A percentile compares a stretch with the other conserved stretches of the same genome.
Conservation (phyloP, 257 asterid species). For the Euphrasia confusa region DNA sequence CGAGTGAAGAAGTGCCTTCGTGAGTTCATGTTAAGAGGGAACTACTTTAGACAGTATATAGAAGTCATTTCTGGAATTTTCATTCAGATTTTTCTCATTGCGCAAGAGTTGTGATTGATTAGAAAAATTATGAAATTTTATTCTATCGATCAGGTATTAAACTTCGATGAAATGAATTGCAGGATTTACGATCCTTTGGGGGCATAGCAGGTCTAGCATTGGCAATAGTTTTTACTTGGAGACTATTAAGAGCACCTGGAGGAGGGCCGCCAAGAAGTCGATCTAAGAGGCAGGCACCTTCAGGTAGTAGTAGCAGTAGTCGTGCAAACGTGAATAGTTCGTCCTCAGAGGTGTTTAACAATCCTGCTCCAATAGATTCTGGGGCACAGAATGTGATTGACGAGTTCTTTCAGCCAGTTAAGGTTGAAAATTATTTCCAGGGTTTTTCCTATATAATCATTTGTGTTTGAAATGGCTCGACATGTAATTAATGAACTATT, state of each 20-base stretch:
- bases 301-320: conserved; percentile 39
- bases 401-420: conserved; percentile 78
- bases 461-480: conserved; percentile 10
- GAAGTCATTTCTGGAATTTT: conserved; percentile 5
- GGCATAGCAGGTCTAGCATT: conserved; percentile 82
- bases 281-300: conserved; percentile 54
- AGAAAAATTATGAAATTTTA: neutral
- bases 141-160: neutral
- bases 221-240: conserved; percentile 84
- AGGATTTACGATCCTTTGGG: conserved; percentile 80
- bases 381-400: conserved; percentile 64
- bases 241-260: conserved; percentile 60
- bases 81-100: neutral
- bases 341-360: conserved; percentile 33
- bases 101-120: neutral
- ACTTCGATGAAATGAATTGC: conserved; percentile 26
- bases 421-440: conserved; percentile 35
- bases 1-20: neutral
- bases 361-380: conserved; percentile 48
- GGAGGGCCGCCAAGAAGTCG: conserved; percentile 64
- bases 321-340: conserved; percentile 34
- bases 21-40: neutral
- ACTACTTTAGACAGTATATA: neutral
- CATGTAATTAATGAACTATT: conserved; percentile 5
- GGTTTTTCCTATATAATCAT: neutral